Conservation (phyloP, 148 eudicot genomes). For the Vaccinium macrocarpon region DNA sequence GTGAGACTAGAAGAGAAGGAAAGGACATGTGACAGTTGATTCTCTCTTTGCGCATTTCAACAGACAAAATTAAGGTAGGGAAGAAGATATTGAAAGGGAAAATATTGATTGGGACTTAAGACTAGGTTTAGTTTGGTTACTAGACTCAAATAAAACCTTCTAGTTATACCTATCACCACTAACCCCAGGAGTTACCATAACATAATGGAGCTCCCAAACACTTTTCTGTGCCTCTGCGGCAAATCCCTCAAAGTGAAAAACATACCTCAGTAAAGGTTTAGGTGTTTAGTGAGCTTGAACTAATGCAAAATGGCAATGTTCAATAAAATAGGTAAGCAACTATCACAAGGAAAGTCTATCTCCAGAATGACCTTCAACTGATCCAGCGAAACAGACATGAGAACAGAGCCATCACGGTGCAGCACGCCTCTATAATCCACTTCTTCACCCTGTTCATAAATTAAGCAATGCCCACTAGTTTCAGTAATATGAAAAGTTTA, state of each 20-base stretch:
- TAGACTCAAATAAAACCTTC: neutral
- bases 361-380: slow-evolving; percentile 63
- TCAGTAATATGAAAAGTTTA: neutral
- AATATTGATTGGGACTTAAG: neutral
- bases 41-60: neutral
- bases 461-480: slow-evolving; percentile 11
- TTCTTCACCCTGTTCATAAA: slow-evolving; percentile 71
- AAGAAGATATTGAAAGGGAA: neutral
- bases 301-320: neutral
- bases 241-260: neutral
- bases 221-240: neutral
- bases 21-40: neutral
- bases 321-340: neutral
- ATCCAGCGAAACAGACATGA: slow-evolving; percentile 78
- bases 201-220: neutral
- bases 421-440: slow-evolving; percentile 92
- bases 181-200: neutral
- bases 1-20: neutral
- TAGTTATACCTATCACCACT: neutral
- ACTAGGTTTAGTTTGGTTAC: neutral
- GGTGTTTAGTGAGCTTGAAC: neutral
- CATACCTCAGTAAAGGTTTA: neutral
- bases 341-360: neutral
- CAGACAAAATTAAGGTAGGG: slow-evolving; percentile 2
- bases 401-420: slow-evolving; percentile 99